phyloP scores from a whole-genome alignment of 2,329 filamentous ascomycete species.

The Cladosporium sp. region DNA sequence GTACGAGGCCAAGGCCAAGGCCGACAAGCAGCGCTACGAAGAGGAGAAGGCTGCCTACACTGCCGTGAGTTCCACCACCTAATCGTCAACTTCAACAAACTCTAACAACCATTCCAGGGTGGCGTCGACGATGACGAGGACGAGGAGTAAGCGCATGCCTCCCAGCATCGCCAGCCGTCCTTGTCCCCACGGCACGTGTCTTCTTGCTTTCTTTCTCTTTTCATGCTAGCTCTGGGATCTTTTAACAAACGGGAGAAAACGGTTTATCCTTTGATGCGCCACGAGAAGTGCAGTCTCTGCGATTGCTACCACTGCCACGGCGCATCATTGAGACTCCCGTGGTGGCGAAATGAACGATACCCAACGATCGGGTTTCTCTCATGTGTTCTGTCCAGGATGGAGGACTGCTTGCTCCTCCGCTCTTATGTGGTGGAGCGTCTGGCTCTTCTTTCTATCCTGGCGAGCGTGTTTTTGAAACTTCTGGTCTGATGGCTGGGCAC shows the following conservation, averaged over 20 bases:
- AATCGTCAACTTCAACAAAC: not conserved
- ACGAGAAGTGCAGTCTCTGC: too few relatives aligned
- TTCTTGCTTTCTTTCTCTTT: slow-evolving; percentile 5
- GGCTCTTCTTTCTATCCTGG: too few relatives aligned
- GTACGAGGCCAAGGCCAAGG: slow-evolving; percentile 92
- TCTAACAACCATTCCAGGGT: slow-evolving; percentile 24
- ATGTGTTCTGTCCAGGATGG: too few relatives aligned
- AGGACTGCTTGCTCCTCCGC: too few relatives aligned
- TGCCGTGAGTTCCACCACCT: slow-evolving; percentile 49
- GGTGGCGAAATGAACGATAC: too few relatives aligned
- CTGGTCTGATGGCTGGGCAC: too few relatives aligned
- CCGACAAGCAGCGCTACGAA: slow-evolving; percentile 99
- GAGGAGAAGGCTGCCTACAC: slow-evolving; percentile 94
- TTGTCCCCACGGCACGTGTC: not conserved
- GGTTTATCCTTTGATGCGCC: too few relatives aligned
- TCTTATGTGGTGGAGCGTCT: too few relatives aligned
- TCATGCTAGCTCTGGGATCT: slow-evolving; percentile 8
- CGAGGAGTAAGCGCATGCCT: slow-evolving; percentile 21
- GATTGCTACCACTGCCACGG: too few relatives aligned
- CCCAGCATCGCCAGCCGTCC: not conserved
- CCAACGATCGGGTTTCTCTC: too few relatives aligned
- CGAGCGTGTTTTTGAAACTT: too few relatives aligned
- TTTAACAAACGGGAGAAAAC: not conserved
- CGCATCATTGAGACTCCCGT: too few relatives aligned
- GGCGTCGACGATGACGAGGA: slow-evolving; percentile 32